Base-by-base conservation (phyloP, 2,329 filamentous ascomycete genomes). In the Pseudophaeomoniella oleicola region DNA sequence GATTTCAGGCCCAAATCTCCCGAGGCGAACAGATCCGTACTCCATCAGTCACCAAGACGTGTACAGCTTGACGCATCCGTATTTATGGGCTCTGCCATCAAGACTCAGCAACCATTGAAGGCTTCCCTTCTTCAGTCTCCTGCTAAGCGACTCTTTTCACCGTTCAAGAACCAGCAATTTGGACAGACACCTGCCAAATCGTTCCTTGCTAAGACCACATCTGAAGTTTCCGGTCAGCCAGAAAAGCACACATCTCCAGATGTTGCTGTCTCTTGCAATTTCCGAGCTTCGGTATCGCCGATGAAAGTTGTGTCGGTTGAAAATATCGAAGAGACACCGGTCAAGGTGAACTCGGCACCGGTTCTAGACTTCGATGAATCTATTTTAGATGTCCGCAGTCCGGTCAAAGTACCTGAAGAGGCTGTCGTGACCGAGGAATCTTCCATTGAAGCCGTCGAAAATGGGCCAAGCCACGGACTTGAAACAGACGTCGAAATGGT, bases 11-110 rank as follows among this genome's bases (percentile, higher is more conserved):
- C 56, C n/a, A 15, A 19, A 19, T 15, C 16, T 12, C 22, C 22
- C n/a, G 9, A 34, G n/a, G 51, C 44, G 5, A 46, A 46, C 29
- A 45, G 53, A 27, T 59, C 59, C 10, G 55, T 60, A 0, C 48
- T 67, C 5, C 63, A 62, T 39, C 47, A 53, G 19, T 64, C 63
- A 12, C 59, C 64, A 4, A 62, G 54, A 42, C 64, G 63, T 35
- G 53, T 50, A 0, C 46, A 58, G 5, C 41, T 59, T 13, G 54
- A 52, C 13, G 49, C 54, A 5, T 54, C 56, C 11, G 37, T 46
- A 3, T 58, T 60, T 34, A 44, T 49, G 6, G 52, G 57, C 32
- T 54, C 54, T 3, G 48, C 53, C 2, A 40, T 50, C 4, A 56
- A 58, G 37, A 42, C 51, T 2, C 48, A 53, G 2, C 53, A 58